Percentiles rank a stretch among this genome's conserved stretches.
These are phyloP conservation scores for Porphyrellus cyaneotinctus DNA, from an alignment of 768 basidiomycete species.

Conservation along the genomic window DNA sequence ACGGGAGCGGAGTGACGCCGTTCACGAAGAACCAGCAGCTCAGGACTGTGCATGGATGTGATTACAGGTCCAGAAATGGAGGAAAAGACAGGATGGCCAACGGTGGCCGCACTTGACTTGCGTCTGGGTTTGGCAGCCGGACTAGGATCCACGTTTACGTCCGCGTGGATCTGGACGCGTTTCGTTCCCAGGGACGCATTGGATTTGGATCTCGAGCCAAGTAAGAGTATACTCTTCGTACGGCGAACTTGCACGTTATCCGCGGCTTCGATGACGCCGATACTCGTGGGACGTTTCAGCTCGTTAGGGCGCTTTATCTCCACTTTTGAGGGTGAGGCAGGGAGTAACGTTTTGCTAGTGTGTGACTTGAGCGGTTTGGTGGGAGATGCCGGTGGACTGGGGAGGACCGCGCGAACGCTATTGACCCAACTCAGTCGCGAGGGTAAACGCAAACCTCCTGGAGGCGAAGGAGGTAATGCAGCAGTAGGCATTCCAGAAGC, in stretches of 20 bases:
- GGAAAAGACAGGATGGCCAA: constrained; percentile 1
- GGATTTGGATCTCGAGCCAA: constrained; percentile 26
- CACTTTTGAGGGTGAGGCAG: constrained; percentile 5
- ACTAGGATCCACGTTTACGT: constrained; percentile 13
- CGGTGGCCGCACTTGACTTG: constrained; percentile 24
- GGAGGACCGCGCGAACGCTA: constrained; percentile 22
- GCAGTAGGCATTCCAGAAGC: constrained; percentile 3
- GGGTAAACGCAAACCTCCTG: constrained; percentile 30
- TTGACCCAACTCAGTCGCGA: constrained; percentile 31
- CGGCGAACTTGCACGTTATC: constrained; percentile 23
- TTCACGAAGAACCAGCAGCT: constrained; percentile 24
- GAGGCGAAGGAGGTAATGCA: constrained; percentile 24
- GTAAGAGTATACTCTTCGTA: constrained; percentile 32
- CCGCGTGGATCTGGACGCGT: constrained; percentile 29
- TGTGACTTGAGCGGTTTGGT: constrained; percentile 14
- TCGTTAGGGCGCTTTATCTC: constrained; percentile 6
- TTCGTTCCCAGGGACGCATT: constrained; percentile 19
- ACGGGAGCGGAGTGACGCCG: constrained; percentile 31
- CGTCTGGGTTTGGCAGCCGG: constrained; percentile 19
- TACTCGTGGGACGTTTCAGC: constrained; percentile 25
- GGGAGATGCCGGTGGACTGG: constrained; percentile 31
- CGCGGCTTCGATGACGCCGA: constrained; percentile 31
- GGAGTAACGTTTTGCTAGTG: constrained; percentile 1
- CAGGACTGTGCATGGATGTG: constrained; percentile 9
- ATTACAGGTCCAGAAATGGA: neutral